These are phyloP conservation scores for Metschnikowia lochheadii DNA, from an alignment of 805 yeast genomes.

Conservation along the genomic window DNA sequence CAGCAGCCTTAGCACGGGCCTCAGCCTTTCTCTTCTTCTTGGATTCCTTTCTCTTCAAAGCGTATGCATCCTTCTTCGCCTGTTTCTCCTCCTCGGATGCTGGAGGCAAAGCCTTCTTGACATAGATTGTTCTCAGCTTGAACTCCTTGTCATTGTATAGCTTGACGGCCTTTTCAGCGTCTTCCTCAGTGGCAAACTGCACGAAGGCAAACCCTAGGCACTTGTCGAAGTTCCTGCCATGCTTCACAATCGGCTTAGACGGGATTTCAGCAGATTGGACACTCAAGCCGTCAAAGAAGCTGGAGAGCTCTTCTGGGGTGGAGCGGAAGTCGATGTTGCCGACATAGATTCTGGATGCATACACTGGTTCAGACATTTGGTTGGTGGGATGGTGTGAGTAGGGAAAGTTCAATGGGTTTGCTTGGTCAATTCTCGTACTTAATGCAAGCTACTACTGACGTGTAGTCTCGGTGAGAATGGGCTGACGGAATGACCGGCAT, in stretches of 20 bases:
- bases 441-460: background rate
- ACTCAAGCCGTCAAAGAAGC: slow-evolving; percentile 45
- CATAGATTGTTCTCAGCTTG: slow-evolving; percentile 46
- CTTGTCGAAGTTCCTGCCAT: slow-evolving; percentile 36
- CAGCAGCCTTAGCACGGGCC: slow-evolving; percentile 6
- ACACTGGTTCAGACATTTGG: slow-evolving; percentile 2
- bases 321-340: slow-evolving; percentile 43
- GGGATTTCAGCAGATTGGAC: slow-evolving; percentile 52
- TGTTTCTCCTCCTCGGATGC: slow-evolving; percentile 43
- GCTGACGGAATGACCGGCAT: background rate
- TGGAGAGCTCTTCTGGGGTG: slow-evolving; percentile 42
- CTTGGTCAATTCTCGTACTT: background rate
- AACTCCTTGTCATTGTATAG: slow-evolving; percentile 40
- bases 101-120: slow-evolving; percentile 53
- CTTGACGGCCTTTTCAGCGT: slow-evolving; percentile 44
- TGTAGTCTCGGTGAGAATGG: slow-evolving; percentile 1
- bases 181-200: slow-evolving; percentile 43
- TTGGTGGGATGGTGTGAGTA: background rate
- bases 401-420: background rate
- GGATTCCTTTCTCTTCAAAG: slow-evolving; percentile 21
- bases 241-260: slow-evolving; percentile 33
- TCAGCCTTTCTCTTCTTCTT: slow-evolving; percentile 16
- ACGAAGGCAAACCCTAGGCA: slow-evolving; percentile 60
- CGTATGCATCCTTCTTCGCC: slow-evolving; percentile 32
- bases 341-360: slow-evolving; percentile 33